Base-by-base conservation (phyloP, 352 stramenopile genomes). In the Globisporangium apiculatum region DNA sequence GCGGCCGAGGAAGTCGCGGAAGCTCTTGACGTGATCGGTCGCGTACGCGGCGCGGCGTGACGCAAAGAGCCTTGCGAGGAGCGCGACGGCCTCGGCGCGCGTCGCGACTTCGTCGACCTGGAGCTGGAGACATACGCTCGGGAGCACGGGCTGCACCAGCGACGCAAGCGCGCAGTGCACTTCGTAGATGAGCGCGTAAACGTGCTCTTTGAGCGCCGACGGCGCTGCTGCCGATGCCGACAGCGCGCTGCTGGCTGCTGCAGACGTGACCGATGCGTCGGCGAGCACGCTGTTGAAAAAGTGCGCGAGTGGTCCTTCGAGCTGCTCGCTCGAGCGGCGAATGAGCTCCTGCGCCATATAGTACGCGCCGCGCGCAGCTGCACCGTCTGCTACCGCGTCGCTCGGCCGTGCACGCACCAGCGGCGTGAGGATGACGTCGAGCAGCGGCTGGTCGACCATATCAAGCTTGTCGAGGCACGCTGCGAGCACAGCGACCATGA, bases 251-350 rank as follows among this genome's bases (percentile, higher is more conserved):
- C 24, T 31, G 24, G 24, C 24, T 31, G 24, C 24, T 31, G 24
- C 24, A 31, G 24, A 31, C 24, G 24, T 31, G 1, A 31, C 24
- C 24, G 24, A 31, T 0, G 69, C 75, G 41, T 90, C 83, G 15
- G 91, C 73, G 17, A 95, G 67, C 41, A 92, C 78, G 36, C 67
- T 86, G 67, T 94, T 94, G 53, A 95, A 89, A 55, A 88, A 93
- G 49, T 82, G 76, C 1, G 79, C 85, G 14, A 95, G 57, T 35
- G 80, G 71, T 37, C 60, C 78, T 49, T 94, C 79, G 17, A 95
- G 51, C 1, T 77, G 53, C 9, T 94, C 84, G 51, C 68, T 84
- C 0, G 86, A 83, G 50, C 80, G 79, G 45, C 69, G 67, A 64
- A 95, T 86, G n/a, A 95, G 61, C 49, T 91, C 68, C 48, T 84